Evolutionary conservation across 495 filamentous ascomycete genomes (phyloP), one percentile per base, ranked within the genome.

Genomic region (Friedmanniomyces simplex): DNA sequence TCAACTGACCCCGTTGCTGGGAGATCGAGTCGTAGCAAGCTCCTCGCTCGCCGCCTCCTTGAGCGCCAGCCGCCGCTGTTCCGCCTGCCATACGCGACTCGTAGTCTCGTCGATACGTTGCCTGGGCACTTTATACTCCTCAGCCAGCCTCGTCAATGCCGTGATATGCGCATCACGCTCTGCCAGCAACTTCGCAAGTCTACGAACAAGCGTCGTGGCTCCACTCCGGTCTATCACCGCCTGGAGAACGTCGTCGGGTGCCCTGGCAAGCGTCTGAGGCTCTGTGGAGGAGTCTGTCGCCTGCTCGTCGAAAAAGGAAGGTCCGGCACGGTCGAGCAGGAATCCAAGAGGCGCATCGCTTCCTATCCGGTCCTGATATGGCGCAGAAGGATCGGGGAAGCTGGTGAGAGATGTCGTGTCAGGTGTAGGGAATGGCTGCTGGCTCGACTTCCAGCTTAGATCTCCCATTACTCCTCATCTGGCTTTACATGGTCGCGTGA

Each of bases 141-240:
- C 52, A 3, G 61, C 61, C 10, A 64, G 50, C 10, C 57, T 43
- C 18, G 54, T 60, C 28, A 64, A 30, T n/a, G 61, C 61, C 14
- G 57, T 64, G 20, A 64, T 54, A 25, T 60, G 57, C 8, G 61
- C 61, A 56, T 64, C 61, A 16, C 61, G 51, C 50, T 64, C 57
- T 25, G 61, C 61, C 1, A 64, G 48, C n/a, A 57, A 26, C 6
- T 22, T 45, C 5, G 61, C 32, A 14, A 64, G 49, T 4, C 61
- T 36, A 20, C 49, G 20, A 13, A 58, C 46, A 8, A 64, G 57
- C 21, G 26, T 20, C 4, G 52, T 47, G 14, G 61, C 57, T 14
- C 61, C 61, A 11, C 50, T 54, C 12, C 56, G 61, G 25, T 53
- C 53, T 8, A 64, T 53, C 2, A 64, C 26, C 28, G 18, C 32